These are phyloP conservation scores for Spergularia azorica DNA, from an alignment of 179 eudicot genomes.

Conservation along the genomic window DNA sequence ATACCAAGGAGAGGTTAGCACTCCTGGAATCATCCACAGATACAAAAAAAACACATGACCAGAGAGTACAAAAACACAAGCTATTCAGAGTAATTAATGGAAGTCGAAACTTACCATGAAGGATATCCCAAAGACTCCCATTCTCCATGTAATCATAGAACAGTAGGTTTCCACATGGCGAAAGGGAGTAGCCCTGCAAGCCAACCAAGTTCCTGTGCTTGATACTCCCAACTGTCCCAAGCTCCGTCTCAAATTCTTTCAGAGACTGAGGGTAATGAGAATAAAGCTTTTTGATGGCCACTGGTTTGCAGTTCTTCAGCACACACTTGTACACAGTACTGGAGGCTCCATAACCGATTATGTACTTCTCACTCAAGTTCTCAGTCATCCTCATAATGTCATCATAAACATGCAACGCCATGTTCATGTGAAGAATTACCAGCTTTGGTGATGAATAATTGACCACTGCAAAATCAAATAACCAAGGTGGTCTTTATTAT, in stretches of 20 bases:
- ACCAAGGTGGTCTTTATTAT: background rate
- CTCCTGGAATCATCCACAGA: background rate
- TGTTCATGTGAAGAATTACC: conserved; percentile 97
- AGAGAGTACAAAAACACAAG: background rate
- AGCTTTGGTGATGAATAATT: conserved; percentile 85
- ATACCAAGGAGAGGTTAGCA: background rate
- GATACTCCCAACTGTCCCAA: conserved; percentile 91
- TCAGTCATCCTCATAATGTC: conserved; percentile 99
- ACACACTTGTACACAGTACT: conserved; percentile 98
- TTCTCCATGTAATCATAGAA: conserved; percentile 99
- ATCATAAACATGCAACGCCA: conserved; percentile 98
- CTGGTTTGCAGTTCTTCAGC: conserved; percentile 91
- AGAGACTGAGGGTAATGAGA: conserved; percentile 71
- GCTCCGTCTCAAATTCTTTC: conserved; percentile 94
- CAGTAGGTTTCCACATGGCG: conserved; percentile 80
- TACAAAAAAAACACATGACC: too few species aligned
- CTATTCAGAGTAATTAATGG: background rate
- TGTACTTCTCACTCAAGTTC: conserved; percentile 90
- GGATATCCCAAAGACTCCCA: conserved; percentile 96
- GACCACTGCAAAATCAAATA: conserved; percentile 40
- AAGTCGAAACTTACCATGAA: conserved; percentile 65
- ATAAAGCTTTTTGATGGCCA: conserved; percentile 85
- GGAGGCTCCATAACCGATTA: conserved; percentile 94
- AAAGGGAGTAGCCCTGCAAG: conserved; percentile 93
- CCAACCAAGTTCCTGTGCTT: conserved; percentile 93